These are phyloP conservation scores for Usnea hakonensis DNA, from an alignment of 495 filamentous ascomycete genomes.

Conservation along the genomic window DNA sequence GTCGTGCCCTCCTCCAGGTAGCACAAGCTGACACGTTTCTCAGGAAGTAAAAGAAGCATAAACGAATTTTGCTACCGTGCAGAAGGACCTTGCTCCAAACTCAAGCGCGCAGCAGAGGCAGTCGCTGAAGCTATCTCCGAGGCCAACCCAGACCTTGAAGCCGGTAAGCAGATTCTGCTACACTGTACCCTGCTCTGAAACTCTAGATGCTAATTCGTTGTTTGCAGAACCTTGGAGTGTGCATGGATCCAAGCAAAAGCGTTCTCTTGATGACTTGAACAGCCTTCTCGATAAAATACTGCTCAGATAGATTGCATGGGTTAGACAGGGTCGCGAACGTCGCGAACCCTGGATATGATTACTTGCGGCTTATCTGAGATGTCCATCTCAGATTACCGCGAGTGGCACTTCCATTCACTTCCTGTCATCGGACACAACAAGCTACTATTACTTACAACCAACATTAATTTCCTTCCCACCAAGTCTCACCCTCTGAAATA, in stretches of 20 bases:
- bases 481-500: too few relatives aligned
- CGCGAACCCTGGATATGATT: neutral
- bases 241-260: neutral
- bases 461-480: neutral
- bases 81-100: slow-evolving; percentile 25
- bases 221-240: neutral
- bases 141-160: neutral
- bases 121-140: slow-evolving; percentile 39
- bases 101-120: slow-evolving; percentile 47
- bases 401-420: neutral
- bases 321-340: neutral
- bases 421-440: neutral
- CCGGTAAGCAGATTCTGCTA: neutral
- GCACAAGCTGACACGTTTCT: neutral
- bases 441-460: neutral
- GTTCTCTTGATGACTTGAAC: neutral
- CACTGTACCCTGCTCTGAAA: neutral
- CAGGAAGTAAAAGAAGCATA: neutral
- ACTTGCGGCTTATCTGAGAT: neutral
- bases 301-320: neutral
- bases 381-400: neutral
- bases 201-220: neutral
- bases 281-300: neutral
- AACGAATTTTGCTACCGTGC: slow-evolving; percentile 19
- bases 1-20: neutral